A percentile compares a stretch with the other conserved stretches of the same genome.
Conservation (phyloP, 805 yeast species). For the Spencermartinsiella europaea region DNA sequence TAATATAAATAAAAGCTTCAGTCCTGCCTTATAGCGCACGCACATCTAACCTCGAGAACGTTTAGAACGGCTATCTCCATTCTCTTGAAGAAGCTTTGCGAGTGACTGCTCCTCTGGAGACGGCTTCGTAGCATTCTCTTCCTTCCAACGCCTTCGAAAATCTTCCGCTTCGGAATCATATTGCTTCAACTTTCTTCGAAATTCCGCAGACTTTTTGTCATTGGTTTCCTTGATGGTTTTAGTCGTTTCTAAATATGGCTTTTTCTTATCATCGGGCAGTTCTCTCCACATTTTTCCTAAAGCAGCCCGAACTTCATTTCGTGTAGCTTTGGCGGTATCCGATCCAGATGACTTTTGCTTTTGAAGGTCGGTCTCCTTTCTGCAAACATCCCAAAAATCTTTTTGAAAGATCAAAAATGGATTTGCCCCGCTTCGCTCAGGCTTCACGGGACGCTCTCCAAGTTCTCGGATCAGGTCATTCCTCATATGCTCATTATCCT, state of each 20-base stretch:
- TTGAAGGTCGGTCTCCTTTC: conserved; percentile 32
- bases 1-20: too few species aligned
- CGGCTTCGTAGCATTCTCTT: conserved; percentile 31
- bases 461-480: conserved; percentile 32
- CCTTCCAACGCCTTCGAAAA: conserved; percentile 35
- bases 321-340: conserved; percentile 30
- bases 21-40: too few species aligned
- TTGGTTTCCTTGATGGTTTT: conserved; percentile 32
- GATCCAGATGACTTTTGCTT: conserved; percentile 30
- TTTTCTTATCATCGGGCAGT: conserved; percentile 33
- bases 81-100: conserved; percentile 17
- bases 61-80: conserved; percentile 1
- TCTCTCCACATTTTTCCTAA: conserved; percentile 39
- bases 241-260: conserved; percentile 34
- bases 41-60: conserved; percentile 1
- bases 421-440: conserved; percentile 36
- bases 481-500: conserved; percentile 32
- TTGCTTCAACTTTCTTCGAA: conserved; percentile 27
- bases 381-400: conserved; percentile 38
- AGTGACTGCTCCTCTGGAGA: conserved; percentile 25
- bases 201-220: conserved; percentile 31
- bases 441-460: conserved; percentile 36
- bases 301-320: conserved; percentile 37
- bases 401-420: conserved; percentile 39
- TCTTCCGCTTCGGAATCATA: conserved; percentile 36